phyloP scores from a whole-genome alignment of 2,329 filamentous ascomycete genomes.

The Echinosphaeria canescens region DNA sequence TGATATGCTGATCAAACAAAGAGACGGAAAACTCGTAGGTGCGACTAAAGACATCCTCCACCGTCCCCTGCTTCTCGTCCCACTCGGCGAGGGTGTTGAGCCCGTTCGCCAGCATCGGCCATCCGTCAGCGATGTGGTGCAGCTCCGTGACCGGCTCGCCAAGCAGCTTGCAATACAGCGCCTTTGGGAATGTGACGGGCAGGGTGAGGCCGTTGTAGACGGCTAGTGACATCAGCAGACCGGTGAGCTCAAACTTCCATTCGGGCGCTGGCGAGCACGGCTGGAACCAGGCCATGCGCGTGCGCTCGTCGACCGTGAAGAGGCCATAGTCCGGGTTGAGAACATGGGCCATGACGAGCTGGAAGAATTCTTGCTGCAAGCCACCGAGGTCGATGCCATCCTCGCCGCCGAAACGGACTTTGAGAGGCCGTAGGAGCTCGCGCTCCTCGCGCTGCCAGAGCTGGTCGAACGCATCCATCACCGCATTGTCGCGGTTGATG shows the following conservation, averaged over 20 bases:
- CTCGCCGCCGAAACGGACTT: conserved; percentile 76
- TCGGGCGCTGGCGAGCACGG: conserved; percentile 62
- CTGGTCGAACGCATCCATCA: conserved; percentile 64
- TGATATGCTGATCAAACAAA: conserved; percentile 32
- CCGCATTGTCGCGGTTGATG: conserved; percentile 42
- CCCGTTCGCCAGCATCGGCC: conserved; percentile 61
- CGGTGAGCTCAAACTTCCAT: conserved; percentile 81
- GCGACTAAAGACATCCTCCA: conserved; percentile 62
- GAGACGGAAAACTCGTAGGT: conserved; percentile 69
- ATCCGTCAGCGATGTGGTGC: conserved; percentile 66
- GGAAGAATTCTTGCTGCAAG: conserved; percentile 93
- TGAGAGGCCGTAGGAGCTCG: conserved; percentile 68
- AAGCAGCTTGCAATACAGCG: conserved; percentile 64
- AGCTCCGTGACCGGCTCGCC: conserved; percentile 45
- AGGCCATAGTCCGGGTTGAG: conserved; percentile 59
- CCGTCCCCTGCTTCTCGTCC: conserved; percentile 51
- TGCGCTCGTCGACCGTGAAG: conserved; percentile 59
- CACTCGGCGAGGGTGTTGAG: conserved; percentile 55
- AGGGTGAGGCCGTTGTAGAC: conserved; percentile 86
- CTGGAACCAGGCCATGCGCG: conserved; percentile 72
- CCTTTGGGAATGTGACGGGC: conserved; percentile 71
- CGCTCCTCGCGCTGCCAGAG: conserved; percentile 70
- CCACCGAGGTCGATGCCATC: conserved; percentile 86
- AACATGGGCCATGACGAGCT: conserved; percentile 59
- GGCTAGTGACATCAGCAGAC: conserved; percentile 71